phyloP scores from a whole-genome alignment of 2,329 filamentous ascomycete genomes.

The Parasarocladium wereldwijsianum region DNA sequence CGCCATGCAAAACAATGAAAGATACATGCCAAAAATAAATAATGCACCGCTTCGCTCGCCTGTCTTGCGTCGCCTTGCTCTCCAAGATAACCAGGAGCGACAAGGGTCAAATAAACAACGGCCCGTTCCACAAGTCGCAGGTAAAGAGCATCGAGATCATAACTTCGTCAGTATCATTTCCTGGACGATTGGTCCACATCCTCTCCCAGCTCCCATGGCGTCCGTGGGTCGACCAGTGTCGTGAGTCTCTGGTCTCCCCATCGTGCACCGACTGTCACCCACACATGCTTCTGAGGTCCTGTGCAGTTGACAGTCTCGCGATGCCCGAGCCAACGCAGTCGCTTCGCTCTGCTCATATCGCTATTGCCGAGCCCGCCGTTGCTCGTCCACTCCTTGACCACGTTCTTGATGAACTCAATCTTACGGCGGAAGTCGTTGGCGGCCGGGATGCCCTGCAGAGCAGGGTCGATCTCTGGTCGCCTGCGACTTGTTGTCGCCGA shows the following conservation, averaged over 20 bases:
- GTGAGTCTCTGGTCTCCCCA: constrained; percentile 42
- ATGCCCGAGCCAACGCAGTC: constrained; percentile 43
- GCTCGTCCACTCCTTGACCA: constrained; percentile 56
- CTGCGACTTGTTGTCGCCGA: constrained; percentile 33
- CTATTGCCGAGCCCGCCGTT: constrained; percentile 58
- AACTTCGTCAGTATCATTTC: too few species aligned
- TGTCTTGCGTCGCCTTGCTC: too few species aligned
- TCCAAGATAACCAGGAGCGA: too few species aligned
- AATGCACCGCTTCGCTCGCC: too few species aligned
- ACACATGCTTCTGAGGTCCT: constrained; percentile 47
- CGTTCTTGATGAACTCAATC: constrained; percentile 54
- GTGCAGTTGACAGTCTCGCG: constrained; percentile 38
- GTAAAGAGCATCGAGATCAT: too few species aligned
- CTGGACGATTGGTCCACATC: constrained; percentile 26
- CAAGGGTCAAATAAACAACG: too few species aligned
- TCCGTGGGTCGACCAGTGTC: constrained; percentile 39
- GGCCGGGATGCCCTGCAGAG: constrained; percentile 48
- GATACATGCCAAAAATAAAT: too few species aligned
- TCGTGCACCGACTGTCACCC: constrained; percentile 52
- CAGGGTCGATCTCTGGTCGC: constrained; percentile 44
- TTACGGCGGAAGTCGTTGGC: constrained; percentile 63
- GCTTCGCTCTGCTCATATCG: constrained; percentile 36
- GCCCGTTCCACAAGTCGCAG: too few species aligned
- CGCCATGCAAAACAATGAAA: too few species aligned
- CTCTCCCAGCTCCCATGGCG: constrained; percentile 36